Base-by-base conservation (phyloP, 1,284 basidiomycete species). In the Pseudozyma sp. region DNA sequence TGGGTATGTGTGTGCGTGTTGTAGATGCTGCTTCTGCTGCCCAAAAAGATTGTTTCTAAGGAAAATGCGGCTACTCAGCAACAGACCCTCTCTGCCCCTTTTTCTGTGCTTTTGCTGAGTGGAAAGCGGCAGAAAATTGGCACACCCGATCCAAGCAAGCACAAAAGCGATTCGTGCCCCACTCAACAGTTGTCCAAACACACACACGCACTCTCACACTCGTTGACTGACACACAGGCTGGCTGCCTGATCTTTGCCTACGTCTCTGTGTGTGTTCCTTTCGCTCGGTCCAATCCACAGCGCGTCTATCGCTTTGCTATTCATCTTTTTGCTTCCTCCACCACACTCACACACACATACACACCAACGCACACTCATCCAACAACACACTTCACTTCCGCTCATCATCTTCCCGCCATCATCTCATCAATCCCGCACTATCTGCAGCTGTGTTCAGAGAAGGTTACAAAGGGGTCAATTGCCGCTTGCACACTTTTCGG, bases 291-390 rank as follows among this genome's bases (percentile, higher is more conserved):
- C 60, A 59, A 39, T 31, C 25, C 25, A 31, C 53, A 13, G 18
- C 31, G 56, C 55, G 59, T 62, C 59, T 44, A 49, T 62, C 59
- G 47, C 13, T 40, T 21, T 39, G 59, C 44, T 55, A 51, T 52
- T 68, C 64, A 60, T 44, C 58, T 25, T 45, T 48, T 51, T 35
- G n/a, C 65, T 56, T 69, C 66, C 66, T 55, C 66, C 56, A 38
- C 42, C 39, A 51, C 40, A 52, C 40, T 35, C 31, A n/a, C 47
- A 42, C 35, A 10, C 1, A n/a, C 40, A 16, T n/a, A n/a, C 31
- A 6, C 45, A 31, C 38, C 25, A 31, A 31, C 25, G 25, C 3
- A 31, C 25, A 6, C 18, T 42, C 39, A 18, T 42, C 39, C 31
- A 34, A 52, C 44, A 34, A 14, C 49, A 31, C 13, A 42, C 63